Evolutionary conservation across 176 grass and related monocot species (phyloP), one percentile per base, ranked within the genome.

Genomic region (Oryza glumipatula): DNA sequence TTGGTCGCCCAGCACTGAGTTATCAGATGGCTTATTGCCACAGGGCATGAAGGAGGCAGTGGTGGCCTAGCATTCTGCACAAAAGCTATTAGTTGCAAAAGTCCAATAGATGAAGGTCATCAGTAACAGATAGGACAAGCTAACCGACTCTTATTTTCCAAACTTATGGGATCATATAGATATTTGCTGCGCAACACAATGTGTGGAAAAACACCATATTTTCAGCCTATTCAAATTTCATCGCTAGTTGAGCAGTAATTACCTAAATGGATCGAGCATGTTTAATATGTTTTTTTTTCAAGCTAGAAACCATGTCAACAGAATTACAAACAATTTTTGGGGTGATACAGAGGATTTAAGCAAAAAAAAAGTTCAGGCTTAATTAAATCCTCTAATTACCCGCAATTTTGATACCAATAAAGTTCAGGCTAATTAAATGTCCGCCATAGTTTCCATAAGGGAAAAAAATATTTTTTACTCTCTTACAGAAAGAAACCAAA

Each of bases 11-110:
- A 99, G 74, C 97, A 99, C 86, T 91, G 92, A 17, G 47, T 84
- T n/a, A 99, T 91, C 78, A 99, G 88, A 83, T 99, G 97, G 67
- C 94, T 91, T 74, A 99, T 92, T 79, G 97, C 97, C 64, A 86
- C 10, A 51, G 97, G 97, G 81, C 97, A 96, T 48, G 97, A 92
- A 82, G 83, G 60, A 65, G 91, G 97, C 46, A 99, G 60, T 73
- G 91, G 88, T 47, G 97, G 97, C 81, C 97, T 88, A 66, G 90
- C 86, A 92, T 96, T 89, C 97, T 99, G 90, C 89, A 91, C 6
- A 46, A 46, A 69, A 23, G 16, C 72, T 39, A 76, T 77, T 67
- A 61, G 65, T 68, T 82, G 64, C 76, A 75, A 22, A 23, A 71
- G 9, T 30, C 26, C 68, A 22, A 39, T 10, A 64, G 28, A 85